Conservation (phyloP, 2,329 filamentous ascomycete genomes). For the Exophiala mesophila region DNA sequence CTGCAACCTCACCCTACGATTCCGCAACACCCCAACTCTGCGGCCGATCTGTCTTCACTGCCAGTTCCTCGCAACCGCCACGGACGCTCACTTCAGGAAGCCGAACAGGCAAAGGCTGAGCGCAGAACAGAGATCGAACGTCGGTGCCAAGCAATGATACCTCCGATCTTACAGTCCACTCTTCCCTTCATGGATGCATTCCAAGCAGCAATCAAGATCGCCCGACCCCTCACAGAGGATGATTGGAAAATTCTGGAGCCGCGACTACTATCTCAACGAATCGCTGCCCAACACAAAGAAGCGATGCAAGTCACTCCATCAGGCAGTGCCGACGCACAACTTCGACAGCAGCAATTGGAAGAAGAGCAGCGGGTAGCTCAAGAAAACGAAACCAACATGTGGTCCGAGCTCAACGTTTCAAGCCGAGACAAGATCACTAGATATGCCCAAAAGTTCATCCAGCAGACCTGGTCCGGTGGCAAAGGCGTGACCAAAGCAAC, state of each 20-base stretch:
- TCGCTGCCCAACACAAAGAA: constrained; percentile 57
- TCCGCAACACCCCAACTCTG: no score
- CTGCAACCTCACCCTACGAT: no score
- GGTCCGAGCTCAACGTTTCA: constrained; percentile 66
- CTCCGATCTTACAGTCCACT: constrained; percentile 58
- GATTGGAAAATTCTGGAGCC: constrained; percentile 67
- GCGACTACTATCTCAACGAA: constrained; percentile 61
- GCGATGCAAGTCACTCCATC: constrained; percentile 37
- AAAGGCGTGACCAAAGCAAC: constrained; percentile 59
- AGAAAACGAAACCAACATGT: constrained; percentile 61
- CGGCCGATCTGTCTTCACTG: no score
- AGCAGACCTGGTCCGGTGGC: constrained; percentile 60
- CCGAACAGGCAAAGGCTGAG: constrained; percentile 35
- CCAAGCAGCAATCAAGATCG: constrained; percentile 66
- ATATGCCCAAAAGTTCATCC: constrained; percentile 67
- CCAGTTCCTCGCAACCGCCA: constrained; percentile 11
- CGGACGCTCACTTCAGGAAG: constrained; percentile 16
- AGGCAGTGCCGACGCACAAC: constrained; percentile 32
- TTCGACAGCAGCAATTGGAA: constrained; percentile 46
- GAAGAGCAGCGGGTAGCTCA: constrained; percentile 49
- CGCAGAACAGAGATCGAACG: constrained; percentile 67
- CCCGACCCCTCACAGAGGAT: constrained; percentile 60
- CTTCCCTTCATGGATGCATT: constrained; percentile 69
- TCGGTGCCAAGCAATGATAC: constrained; percentile 60
- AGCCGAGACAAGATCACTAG: constrained; percentile 60